Conservation (phyloP, 495 filamentous ascomycete species). For the Penicillium nucicola region DNA sequence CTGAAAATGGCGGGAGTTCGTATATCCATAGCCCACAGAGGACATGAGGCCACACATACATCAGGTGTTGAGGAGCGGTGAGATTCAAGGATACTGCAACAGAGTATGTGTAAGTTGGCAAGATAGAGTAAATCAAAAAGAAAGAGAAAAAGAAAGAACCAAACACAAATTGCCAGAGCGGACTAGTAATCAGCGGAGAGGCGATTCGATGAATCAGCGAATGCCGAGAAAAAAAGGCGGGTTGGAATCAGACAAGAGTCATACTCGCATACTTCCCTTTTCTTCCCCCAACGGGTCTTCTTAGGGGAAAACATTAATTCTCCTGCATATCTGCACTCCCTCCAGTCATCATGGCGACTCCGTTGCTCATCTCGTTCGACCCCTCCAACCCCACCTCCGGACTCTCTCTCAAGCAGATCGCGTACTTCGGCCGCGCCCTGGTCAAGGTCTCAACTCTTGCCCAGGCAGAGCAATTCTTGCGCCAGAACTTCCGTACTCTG, state of each 20-base stretch:
- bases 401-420: conserved; percentile 65
- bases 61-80: no score
- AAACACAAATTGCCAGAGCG: not conserved
- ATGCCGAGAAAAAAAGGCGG: conserved; percentile 2
- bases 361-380: conserved; percentile 47
- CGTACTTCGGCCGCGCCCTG: conserved; percentile 75
- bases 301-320: conserved; percentile 4
- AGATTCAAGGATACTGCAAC: no score
- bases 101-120: no score
- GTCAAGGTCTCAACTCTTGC: conserved; percentile 57
- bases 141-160: conserved; percentile 2
- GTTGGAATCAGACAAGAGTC: conserved; percentile 2
- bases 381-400: conserved; percentile 45
- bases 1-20: no score
- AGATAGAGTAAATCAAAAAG: no score
- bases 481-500: conserved; percentile 62
- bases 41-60: not conserved
- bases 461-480: conserved; percentile 67
- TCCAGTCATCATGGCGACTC: conserved; percentile 44
- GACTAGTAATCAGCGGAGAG: not conserved
- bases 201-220: conserved; percentile 7
- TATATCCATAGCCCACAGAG: not conserved
- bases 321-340: conserved; percentile 1
- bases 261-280: no score
- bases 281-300: conserved; percentile 1